phyloP scores from a whole-genome alignment of 495 filamentous ascomycete species.

The Melanomma pulvis-pyrius region DNA sequence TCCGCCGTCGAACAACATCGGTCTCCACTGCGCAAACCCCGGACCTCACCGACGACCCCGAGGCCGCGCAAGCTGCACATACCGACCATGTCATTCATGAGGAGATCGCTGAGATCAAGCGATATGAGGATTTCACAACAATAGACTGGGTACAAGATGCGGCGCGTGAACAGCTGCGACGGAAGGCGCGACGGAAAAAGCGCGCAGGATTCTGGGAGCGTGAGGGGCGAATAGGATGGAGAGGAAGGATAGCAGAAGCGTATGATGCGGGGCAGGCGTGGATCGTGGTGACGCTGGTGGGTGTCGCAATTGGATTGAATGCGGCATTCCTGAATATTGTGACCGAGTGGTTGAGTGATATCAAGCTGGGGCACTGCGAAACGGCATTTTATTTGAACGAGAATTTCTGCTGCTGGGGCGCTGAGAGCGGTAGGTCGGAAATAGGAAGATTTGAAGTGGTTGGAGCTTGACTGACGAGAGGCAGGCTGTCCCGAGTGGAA shows the following conservation, averaged over 20 bases:
- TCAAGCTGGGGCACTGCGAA: slow-evolving; percentile 91
- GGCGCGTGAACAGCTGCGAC: slow-evolving; percentile 80
- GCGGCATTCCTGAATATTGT: slow-evolving; percentile 93
- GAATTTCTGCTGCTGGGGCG: slow-evolving; percentile 97
- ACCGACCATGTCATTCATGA: slow-evolving; percentile 65
- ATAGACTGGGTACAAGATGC: slow-evolving; percentile 99
- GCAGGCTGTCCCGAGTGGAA: slow-evolving; percentile 88
- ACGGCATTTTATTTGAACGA: slow-evolving; percentile 98
- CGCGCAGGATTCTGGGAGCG: slow-evolving; percentile 75
- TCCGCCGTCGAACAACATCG: slow-evolving; percentile 72
- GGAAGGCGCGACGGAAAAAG: slow-evolving; percentile 73
- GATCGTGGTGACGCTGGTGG: slow-evolving; percentile 96
- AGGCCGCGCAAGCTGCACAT: slow-evolving; percentile 52
- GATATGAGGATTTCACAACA: slow-evolving; percentile 97
- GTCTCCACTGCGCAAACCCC: slow-evolving; percentile 56
- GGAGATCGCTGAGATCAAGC: slow-evolving; percentile 95
- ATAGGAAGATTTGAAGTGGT: not conserved
- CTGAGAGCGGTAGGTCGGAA: slow-evolving; percentile 69
- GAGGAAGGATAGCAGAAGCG: slow-evolving; percentile 77
- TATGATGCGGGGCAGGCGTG: slow-evolving; percentile 98
- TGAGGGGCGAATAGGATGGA: slow-evolving; percentile 75
- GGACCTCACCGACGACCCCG: slow-evolving; percentile 60
- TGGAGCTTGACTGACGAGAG: slow-evolving; percentile 35
- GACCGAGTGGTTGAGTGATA: slow-evolving; percentile 95
- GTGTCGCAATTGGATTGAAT: slow-evolving; percentile 88